Base-by-base conservation (phyloP, 1,284 basidiomycete genomes). In the Agroathelia rolfsii region DNA sequence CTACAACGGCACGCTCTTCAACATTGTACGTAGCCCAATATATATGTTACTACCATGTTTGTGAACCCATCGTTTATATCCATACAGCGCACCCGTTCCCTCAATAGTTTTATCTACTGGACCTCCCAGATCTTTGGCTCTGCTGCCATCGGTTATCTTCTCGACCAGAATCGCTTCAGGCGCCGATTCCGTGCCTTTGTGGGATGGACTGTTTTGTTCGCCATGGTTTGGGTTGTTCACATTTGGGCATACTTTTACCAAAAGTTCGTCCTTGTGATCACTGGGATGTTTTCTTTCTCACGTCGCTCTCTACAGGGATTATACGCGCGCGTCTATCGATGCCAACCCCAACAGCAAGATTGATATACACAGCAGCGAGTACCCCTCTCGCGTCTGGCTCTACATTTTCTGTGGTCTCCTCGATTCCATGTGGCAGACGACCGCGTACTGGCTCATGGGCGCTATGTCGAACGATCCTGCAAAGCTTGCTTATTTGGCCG, bases 51-150 rank as follows among this genome's bases (percentile, higher is more conserved):
- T n/a, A n/a, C n/a, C n/a, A n/a, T n/a, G n/a, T n/a, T n/a, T n/a
- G n/a, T n/a, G n/a, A n/a, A n/a, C n/a, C n/a, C n/a, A n/a, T n/a
- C n/a, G n/a, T n/a, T n/a, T n/a, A n/a, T n/a, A n/a, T n/a, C n/a
- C n/a, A n/a, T n/a, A n/a, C n/a, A n/a, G n/a, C 70, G 76, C 26
- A 70, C 71, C 3, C 69, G 77, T 22, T 64, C 72, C 3, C 51
- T 81, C 37, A 80, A 82, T 54, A 77, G 73, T 48, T 57, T 80
- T 21, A 62, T 77, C 6, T 82, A 82, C 52, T 81, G 76, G 76
- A 55, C 69, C 5, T 54, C 75, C 1, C 76, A 80, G 48, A 77
- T 80, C 41, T 36, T 79, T 19, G 77, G 77, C 3, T 75, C 77
- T 1, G 47, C 79, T 31, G 49, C 59, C 27, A 79, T 82, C 43